These are phyloP conservation scores for Bathelium albidoporum DNA, from an alignment of 495 filamentous ascomycete species.

Conservation along the genomic window DNA sequence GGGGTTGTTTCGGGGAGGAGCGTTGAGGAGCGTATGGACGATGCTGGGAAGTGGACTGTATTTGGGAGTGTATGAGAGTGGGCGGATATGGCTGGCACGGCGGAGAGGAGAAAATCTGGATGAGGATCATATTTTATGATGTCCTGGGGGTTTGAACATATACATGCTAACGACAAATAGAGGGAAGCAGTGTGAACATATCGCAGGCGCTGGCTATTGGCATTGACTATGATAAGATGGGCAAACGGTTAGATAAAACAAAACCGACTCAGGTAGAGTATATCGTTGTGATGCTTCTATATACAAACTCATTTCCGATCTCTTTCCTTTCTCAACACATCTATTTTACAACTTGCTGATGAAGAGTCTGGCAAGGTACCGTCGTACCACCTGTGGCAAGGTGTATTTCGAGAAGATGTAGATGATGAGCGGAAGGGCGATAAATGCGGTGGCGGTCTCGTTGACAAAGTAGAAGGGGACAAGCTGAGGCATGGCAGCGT, in stretches of 20 bases:
- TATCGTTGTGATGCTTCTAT: no score
- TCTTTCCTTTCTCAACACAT: background rate
- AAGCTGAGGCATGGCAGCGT: conserved; percentile 31
- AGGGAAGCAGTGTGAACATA: no score
- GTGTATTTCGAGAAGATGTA: conserved; percentile 30
- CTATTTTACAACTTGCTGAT: conserved; percentile 28
- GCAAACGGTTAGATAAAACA: no score
- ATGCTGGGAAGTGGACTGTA: conserved; percentile 72
- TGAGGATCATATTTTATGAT: conserved; percentile 18
- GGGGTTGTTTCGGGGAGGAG: conserved; percentile 70
- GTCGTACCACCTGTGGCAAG: conserved; percentile 25
- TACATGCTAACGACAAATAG: no score
- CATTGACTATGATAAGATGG: no score
- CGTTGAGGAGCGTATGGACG: conserved; percentile 69
- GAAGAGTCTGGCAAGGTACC: conserved; percentile 24
- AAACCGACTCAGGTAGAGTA: no score
- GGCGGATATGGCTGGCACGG: conserved; percentile 57
- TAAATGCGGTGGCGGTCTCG: conserved; percentile 28
- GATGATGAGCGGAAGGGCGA: conserved; percentile 26
- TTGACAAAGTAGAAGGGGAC: conserved; percentile 33
- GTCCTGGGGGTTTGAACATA: background rate
- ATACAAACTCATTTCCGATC: no score
- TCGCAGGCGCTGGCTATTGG: no score
- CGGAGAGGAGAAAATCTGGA: conserved; percentile 31
- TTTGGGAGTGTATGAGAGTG: conserved; percentile 75